Evolutionary conservation across 1,139 yeast species (phyloP), one percentile per base, ranked within the genome.

Genomic region (Yamadazyma conglobata): DNA sequence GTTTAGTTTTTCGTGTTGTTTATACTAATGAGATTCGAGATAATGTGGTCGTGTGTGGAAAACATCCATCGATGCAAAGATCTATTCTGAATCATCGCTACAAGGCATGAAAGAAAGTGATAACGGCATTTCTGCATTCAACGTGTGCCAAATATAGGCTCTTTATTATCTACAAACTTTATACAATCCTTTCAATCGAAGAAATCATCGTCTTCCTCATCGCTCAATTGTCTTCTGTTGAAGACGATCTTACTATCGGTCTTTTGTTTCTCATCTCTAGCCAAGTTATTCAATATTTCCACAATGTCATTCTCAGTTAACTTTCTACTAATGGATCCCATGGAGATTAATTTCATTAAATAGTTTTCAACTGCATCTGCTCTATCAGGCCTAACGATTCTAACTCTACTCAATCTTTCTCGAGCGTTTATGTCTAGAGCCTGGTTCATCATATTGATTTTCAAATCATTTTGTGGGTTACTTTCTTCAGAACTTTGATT

Each of bases 331-430:
- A 89, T 64, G 38, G 83, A 86, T 1, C 97, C 97, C 47, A 82
- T 70, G 33, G 79, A 76, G n/a, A 81, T 85, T 55, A 89, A 60
- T 44, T 79, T 76, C 20, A 83, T 58, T 28, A 91, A 60, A 49
- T 89, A 77, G 41, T 81, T 79, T 51, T 91, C 97, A n/a, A 89
- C 96, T 5, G 86, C 85, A 29, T 75, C 73, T 1, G 95, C 97
- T 32, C 97, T 69, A 35, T 91, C 97, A 2, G 94, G 93, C 49
- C 91, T 74, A 24, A 91, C 98, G 50, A 91, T 75, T 25, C 89
- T 69, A 18, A 91, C 95, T 37, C 98, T 69, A 20, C 91, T 77
- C 33, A 91, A 69, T 41, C 98, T 70, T 54, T 91, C 97, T 31
- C 95, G 70, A 1, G 97, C 98, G 31, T 73, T 77, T 6, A 88